A percentile compares a stretch with the other conserved stretches of the same genome.
Evolutionary conservation across 148 eudicot species (phyloP).

Genomic region (Heliamphora exappendiculata): DNA sequence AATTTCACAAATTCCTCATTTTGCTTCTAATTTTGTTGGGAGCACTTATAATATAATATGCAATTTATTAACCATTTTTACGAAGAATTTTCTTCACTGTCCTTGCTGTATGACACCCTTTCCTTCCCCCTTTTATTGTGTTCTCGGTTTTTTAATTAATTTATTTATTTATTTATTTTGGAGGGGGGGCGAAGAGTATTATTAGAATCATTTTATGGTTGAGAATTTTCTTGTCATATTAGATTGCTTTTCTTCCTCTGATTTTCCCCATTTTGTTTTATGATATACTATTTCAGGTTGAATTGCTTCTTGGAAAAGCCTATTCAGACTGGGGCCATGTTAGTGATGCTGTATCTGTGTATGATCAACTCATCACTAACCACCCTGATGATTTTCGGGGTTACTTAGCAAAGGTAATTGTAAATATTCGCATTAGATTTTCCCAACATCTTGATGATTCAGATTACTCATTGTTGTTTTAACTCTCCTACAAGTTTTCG

Average conservation of each 20-base stretch:
- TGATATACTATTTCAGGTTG: conserved; percentile 45
- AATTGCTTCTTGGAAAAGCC: conserved; percentile 91
- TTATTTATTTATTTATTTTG: neutral
- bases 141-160: neutral
- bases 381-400: conserved; percentile 83
- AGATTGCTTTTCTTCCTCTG: neutral
- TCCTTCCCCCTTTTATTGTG: neutral
- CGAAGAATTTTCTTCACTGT: neutral
- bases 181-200: neutral
- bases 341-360: conserved; percentile 82
- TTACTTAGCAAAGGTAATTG: conserved; percentile 81
- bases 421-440: neutral
- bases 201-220: neutral
- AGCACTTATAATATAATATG: neutral
- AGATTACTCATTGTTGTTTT: neutral
- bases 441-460: neutral
- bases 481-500: neutral
- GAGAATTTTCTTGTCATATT: neutral
- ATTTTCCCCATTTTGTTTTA: neutral
- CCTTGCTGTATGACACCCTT: neutral
- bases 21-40: neutral
- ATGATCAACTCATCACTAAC: conserved; percentile 75
- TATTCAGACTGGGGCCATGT: conserved; percentile 96
- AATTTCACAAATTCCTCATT: neutral
- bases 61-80: neutral